A percentile compares a stretch with the other conserved stretches of the same genome.
Evolutionary conservation across 805 yeast species (phyloP).

Genomic region (Ogataea angusta): DNA sequence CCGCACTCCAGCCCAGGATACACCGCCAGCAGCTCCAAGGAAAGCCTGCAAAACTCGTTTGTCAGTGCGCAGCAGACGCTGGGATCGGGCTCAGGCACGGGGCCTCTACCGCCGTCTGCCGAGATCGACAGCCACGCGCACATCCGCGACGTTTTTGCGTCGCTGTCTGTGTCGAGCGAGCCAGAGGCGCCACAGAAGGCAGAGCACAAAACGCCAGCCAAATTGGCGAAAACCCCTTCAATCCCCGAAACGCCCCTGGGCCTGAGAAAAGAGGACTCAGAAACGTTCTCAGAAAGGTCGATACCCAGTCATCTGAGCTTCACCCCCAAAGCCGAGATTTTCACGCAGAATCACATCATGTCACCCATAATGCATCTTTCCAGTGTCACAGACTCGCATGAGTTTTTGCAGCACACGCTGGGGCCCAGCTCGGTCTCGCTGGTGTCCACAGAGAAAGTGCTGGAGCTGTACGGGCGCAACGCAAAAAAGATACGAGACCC

Average conservation of each 20-base stretch:
- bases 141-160: neutral
- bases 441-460: conserved; percentile 50
- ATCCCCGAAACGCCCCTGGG: conserved; percentile 17
- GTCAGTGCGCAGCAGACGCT: conserved; percentile 8
- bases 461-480: conserved; percentile 81
- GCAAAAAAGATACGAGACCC: conserved; percentile 86
- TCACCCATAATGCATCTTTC: conserved; percentile 16
- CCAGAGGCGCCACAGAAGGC: too few relatives aligned
- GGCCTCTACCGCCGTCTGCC: neutral
- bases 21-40: neutral
- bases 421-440: conserved; percentile 35
- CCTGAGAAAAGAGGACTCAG: conserved; percentile 2
- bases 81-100: neutral
- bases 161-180: neutral
- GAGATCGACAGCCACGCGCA: neutral
- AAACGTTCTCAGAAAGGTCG: conserved; percentile 8
- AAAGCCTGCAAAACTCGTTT: conserved; percentile 1
- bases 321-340: conserved; percentile 11
- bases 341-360: conserved; percentile 10
- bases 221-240: neutral
- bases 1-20: neutral
- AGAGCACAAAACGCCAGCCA: too few relatives aligned
- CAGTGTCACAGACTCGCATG: conserved; percentile 17
- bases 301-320: conserved; percentile 11
- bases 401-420: conserved; percentile 14